Conservation (phyloP, 176 grass and related monocot genomes). For the Stipa capillata region DNA sequence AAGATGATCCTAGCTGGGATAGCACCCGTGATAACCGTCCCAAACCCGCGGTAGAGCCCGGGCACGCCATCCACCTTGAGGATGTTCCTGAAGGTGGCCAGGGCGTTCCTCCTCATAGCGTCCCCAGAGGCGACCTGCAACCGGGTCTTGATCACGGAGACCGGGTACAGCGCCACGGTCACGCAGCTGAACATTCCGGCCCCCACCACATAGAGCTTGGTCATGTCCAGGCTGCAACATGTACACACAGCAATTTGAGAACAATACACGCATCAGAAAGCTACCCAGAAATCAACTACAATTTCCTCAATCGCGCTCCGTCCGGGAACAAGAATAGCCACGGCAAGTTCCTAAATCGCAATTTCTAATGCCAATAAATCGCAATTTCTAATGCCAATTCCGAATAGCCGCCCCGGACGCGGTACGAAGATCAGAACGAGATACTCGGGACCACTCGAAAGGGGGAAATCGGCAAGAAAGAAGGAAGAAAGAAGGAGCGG, state of each 20-base stretch:
- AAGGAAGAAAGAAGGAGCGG: background rate
- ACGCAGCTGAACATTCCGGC: constrained; percentile 86
- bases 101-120: constrained; percentile 62
- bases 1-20: constrained; percentile 93
- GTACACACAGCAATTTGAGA: constrained; percentile 16
- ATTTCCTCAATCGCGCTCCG: background rate
- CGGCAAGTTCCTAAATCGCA: background rate
- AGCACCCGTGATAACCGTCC: constrained; percentile 76
- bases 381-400: constrained; percentile 1
- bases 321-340: background rate
- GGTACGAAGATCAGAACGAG: background rate
- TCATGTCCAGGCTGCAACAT: constrained; percentile 88
- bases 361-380: too few species aligned
- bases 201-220: constrained; percentile 81
- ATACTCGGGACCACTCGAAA: background rate
- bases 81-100: constrained; percentile 72
- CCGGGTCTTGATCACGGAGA: constrained; percentile 93
- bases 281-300: background rate
- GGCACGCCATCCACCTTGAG: constrained; percentile 72
- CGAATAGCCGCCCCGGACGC: background rate
- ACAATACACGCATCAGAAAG: background rate
- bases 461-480: background rate
- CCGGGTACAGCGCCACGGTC: constrained; percentile 72
- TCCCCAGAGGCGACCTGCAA: constrained; percentile 95
- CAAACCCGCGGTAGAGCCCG: constrained; percentile 80